Base-by-base conservation (phyloP, 108 stramenopile genomes). In the Pseudonitzschia delicatissima region DNA sequence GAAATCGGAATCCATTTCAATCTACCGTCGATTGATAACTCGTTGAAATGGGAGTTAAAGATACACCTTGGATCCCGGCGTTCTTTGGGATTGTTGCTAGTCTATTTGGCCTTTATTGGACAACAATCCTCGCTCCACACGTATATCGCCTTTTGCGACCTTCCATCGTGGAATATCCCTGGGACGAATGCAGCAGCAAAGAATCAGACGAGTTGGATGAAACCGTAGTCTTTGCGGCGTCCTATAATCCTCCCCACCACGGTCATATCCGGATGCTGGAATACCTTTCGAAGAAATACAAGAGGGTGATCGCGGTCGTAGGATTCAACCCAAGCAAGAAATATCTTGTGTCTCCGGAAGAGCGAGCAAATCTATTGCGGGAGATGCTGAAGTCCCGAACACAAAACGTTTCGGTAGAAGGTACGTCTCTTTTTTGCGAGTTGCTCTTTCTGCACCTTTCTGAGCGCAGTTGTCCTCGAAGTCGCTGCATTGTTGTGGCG, bases 181-280 rank as follows among this genome's bases (percentile, higher is more conserved):
- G 77, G 77, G 37, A 60, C 13, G 51, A 64, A 20, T n/a, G n/a
- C n/a, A n/a, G n/a, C n/a, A n/a, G 34, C 7, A 20, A 8, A 27
- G 9, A 44, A 55, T 23, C 72, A 78, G 65, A 57, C 39, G 26
- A 42, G n/a, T 7, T 15, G 37, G 78, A 80, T 9, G 71, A 76
- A 47, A 80, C 68, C 11, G 89, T 94, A 26, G 70, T 87, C 9
- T 73, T 94, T 27, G 92, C 92, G 8, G 92, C 87, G 9, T 87
- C 86, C 32, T 94, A 83, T 73, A 91, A 94, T 83, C 92, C 92
- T 29, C 92, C 92, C 5, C 92, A 94, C 63, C 61, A 73, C 48
- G 92, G 92, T 4, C 92, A 94, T 67, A 59, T 94, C 40, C 78
- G 77, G 3, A 89, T 94, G 88, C 75, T 94, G 45, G 57, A 82